These are phyloP conservation scores for Yamadazyma triangularis DNA, from an alignment of 1,139 yeast genomes.

Conservation along the genomic window DNA sequence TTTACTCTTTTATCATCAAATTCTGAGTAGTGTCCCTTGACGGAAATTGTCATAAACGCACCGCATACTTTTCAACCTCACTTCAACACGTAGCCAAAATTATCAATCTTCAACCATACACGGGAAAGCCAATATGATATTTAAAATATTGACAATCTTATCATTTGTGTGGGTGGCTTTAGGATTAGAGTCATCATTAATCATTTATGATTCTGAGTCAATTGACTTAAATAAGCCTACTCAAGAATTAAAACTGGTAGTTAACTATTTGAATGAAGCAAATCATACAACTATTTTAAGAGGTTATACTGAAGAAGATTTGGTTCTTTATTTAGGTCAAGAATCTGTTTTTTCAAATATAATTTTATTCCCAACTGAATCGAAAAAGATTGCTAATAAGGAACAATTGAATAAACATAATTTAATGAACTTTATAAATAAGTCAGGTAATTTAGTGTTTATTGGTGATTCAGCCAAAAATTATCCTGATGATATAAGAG, in stretches of 20 bases:
- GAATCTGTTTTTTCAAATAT: conserved; percentile 27
- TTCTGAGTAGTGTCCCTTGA: no score
- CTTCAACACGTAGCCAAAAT: not conserved
- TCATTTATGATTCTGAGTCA: conserved; percentile 27
- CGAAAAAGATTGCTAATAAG: conserved; percentile 30
- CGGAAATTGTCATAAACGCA: no score
- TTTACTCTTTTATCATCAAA: no score
- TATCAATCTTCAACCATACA: no score
- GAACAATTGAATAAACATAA: conserved; percentile 25
- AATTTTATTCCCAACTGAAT: conserved; percentile 36
- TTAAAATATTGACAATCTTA: conserved; percentile 7
- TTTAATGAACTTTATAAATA: conserved; percentile 51
- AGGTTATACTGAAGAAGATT: conserved; percentile 23
- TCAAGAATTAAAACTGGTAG: conserved; percentile 16
- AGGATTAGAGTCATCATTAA: conserved; percentile 19
- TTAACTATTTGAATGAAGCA: conserved; percentile 17
- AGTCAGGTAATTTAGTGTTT: conserved; percentile 80
- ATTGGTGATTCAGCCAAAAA: conserved; percentile 40
- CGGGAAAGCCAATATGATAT: conserved; percentile 3
- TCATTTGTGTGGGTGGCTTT: conserved; percentile 10
- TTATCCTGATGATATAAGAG: conserved; percentile 65
- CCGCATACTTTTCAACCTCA: no score
- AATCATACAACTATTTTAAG: conserved; percentile 11
- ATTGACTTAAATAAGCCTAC: conserved; percentile 18
- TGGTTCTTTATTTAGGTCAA: conserved; percentile 22